Evolutionary conservation across 805 yeast species (phyloP).

Genomic region (Starmerella apis): DNA sequence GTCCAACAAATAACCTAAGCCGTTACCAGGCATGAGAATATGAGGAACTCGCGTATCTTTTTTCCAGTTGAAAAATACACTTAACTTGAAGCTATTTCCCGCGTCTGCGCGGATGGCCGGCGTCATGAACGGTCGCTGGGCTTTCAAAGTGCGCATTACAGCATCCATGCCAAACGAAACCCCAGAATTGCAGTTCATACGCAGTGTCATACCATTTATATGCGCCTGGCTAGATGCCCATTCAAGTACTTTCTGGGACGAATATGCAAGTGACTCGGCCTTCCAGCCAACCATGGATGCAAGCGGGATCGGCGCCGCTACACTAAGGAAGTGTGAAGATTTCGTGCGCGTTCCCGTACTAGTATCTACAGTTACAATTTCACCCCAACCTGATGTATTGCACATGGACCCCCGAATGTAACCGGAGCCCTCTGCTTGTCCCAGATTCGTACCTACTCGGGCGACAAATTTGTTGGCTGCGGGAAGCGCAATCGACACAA

Average conservation of each 20-base stretch:
- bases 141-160: constrained; percentile 45
- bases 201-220: constrained; percentile 37
- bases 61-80: constrained; percentile 38
- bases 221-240: constrained; percentile 49
- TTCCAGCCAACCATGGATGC: constrained; percentile 37
- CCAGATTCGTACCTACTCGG: constrained; percentile 89
- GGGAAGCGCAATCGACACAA: constrained; percentile 20
- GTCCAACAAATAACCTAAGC: constrained; percentile 37
- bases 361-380: constrained; percentile 44
- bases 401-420: constrained; percentile 61
- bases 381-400: constrained; percentile 63
- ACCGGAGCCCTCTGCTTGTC: constrained; percentile 96
- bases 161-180: constrained; percentile 50
- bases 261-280: constrained; percentile 43
- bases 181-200: constrained; percentile 32
- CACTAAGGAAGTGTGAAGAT: constrained; percentile 45
- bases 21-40: constrained; percentile 35
- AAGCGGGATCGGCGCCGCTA: constrained; percentile 42
- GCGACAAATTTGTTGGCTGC: constrained; percentile 59
- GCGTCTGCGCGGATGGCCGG: constrained; percentile 49
- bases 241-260: constrained; percentile 41
- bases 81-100: constrained; percentile 52
- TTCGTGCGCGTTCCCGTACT: constrained; percentile 53
- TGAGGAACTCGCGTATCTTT: constrained; percentile 37
- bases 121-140: constrained; percentile 39